A percentile compares a stretch with the other conserved stretches of the same genome.
Conservation (phyloP, 371 early-diverging fungal genomes). For the Coemansia sp. region DNA sequence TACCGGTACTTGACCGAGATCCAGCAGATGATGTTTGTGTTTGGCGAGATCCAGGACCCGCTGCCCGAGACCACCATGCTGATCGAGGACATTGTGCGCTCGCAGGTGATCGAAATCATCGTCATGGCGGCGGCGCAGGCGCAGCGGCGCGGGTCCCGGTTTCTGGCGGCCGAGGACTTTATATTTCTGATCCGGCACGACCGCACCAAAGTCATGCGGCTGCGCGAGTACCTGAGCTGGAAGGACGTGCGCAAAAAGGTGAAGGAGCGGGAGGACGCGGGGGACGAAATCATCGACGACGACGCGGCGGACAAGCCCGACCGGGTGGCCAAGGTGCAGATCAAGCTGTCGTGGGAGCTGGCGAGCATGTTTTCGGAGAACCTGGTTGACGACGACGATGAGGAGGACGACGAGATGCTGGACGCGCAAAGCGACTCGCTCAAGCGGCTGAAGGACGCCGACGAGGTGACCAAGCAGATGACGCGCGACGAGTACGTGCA, state of each 20-base stretch:
- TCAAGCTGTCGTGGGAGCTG: conserved; percentile 91
- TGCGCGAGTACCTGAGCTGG: conserved; percentile 89
- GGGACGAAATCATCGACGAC: conserved; percentile 70
- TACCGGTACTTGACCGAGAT: conserved; percentile 71
- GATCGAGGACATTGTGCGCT: conserved; percentile 92
- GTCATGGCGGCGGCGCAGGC: conserved; percentile 86
- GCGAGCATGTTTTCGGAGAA: conserved; percentile 77
- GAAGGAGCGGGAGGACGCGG: conserved; percentile 68
- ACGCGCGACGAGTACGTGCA: conserved; percentile 97
- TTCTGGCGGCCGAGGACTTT: conserved; percentile 86
- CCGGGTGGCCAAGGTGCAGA: conserved; percentile 68
- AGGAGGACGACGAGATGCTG: conserved; percentile 81
- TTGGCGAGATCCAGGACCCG: conserved; percentile 92
- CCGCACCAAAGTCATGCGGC: conserved; percentile 84
- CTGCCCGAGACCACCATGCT: conserved; percentile 80
- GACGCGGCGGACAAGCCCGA: conserved; percentile 60
- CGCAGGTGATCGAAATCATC: conserved; percentile 92
- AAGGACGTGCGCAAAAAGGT: conserved; percentile 94
- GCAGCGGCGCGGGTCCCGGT: conserved; percentile 76
- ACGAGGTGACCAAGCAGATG: conserved; percentile 93
- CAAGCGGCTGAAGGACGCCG: conserved; percentile 71
- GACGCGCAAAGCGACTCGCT: conserved; percentile 87
- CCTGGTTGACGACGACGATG: conserved; percentile 68
- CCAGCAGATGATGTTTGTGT: conserved; percentile 98
- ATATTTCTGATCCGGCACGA: conserved; percentile 97